phyloP scores from a whole-genome alignment of 2,329 filamentous ascomycete species.

The Emmonsiellopsis sp. region DNA sequence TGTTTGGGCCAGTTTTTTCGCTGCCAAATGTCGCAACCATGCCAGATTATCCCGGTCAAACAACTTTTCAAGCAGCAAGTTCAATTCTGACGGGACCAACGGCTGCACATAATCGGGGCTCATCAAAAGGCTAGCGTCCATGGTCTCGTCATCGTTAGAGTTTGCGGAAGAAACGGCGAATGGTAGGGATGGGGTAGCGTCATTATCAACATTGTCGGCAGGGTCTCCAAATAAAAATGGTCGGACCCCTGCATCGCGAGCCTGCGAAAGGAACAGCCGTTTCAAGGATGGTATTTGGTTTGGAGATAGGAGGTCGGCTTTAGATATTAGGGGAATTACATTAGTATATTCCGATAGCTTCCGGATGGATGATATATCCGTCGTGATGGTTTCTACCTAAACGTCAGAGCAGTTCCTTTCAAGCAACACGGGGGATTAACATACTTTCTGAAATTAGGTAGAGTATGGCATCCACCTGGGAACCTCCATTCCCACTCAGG shows the following conservation, averaged over 20 bases:
- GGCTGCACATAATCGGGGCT: slow-evolving; percentile 81
- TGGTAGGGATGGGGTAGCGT: slow-evolving; percentile 32
- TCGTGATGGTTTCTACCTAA: slow-evolving; percentile 44
- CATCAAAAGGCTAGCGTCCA: slow-evolving; percentile 93
- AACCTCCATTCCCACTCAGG: slow-evolving; percentile 71
- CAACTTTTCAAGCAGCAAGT: slow-evolving; percentile 58
- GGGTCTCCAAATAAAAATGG: slow-evolving; percentile 57
- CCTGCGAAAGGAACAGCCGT: slow-evolving; percentile 32
- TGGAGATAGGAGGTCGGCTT: slow-evolving; percentile 58
- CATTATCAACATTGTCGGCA: slow-evolving; percentile 16
- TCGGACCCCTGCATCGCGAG: slow-evolving; percentile 43
- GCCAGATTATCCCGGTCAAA: slow-evolving; percentile 71
- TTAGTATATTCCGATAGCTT: slow-evolving; percentile 67
- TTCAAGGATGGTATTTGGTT: slow-evolving; percentile 54
- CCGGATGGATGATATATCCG: slow-evolving; percentile 64
- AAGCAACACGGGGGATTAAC: slow-evolving; percentile 18
- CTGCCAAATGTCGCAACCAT: slow-evolving; percentile 73
- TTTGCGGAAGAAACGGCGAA: slow-evolving; percentile 71
- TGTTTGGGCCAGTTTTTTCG: slow-evolving; percentile 73
- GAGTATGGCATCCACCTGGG: slow-evolving; percentile 74
- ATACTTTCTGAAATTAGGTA: slow-evolving; percentile 70
- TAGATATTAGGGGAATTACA: slow-evolving; percentile 72
- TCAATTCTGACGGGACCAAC: slow-evolving; percentile 65
- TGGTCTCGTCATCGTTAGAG: slow-evolving; percentile 64
- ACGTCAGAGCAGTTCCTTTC: slow-evolving; percentile 5